Conservation (phyloP, 1,139 yeast genomes). For the Cylindricascospora bacillispora region DNA sequence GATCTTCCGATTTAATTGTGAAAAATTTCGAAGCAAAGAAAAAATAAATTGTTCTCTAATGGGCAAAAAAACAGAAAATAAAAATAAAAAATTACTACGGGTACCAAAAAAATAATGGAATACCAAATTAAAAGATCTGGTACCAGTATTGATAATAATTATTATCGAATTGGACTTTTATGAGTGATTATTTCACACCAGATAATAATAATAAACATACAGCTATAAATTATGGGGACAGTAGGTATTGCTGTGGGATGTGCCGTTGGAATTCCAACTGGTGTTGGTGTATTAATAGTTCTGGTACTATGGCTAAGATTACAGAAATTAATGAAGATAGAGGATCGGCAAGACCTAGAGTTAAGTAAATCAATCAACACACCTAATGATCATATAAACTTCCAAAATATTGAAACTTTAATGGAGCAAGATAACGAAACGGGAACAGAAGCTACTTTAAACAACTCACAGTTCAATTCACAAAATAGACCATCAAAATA, state of each 20-base stretch:
- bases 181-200: too few species aligned
- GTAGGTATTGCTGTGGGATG: slow-evolving; percentile 36
- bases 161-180: too few species aligned
- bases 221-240: too few species aligned
- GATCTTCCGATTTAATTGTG: too few species aligned
- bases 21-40: too few species aligned
- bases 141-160: too few species aligned
- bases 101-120: too few species aligned
- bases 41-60: too few species aligned
- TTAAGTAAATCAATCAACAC: slow-evolving; percentile 22
- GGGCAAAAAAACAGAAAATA: too few species aligned
- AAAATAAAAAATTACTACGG: too few species aligned
- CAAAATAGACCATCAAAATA: slow-evolving; percentile 7
- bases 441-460: slow-evolving; percentile 1
- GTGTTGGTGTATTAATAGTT: slow-evolving; percentile 27
- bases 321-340: slow-evolving; percentile 27
- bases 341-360: slow-evolving; percentile 25
- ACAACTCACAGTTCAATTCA: slow-evolving; percentile 4
- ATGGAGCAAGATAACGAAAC: slow-evolving; percentile 4
- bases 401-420: slow-evolving; percentile 21
- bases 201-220: too few species aligned
- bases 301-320: slow-evolving; percentile 28
- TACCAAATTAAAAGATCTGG: too few species aligned
- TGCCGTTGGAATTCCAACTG: slow-evolving; percentile 37
- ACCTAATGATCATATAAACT: slow-evolving; percentile 24